These are phyloP conservation scores for Plasmodium gaboni DNA, from an alignment of 169 alveolate species.

Conservation along the genomic window DNA sequence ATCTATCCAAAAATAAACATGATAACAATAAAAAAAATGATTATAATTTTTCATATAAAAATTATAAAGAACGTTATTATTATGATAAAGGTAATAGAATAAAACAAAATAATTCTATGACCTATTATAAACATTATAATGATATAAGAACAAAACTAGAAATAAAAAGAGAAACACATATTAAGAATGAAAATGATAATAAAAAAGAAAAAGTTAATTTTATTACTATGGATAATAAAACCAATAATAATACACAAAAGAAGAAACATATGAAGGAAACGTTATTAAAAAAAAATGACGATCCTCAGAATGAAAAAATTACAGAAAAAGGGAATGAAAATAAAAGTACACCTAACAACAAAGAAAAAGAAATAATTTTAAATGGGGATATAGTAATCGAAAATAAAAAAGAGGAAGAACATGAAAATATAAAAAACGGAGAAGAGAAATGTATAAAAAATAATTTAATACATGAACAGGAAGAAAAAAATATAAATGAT, in stretches of 20 bases:
- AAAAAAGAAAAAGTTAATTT: background rate
- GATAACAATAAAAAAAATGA: conserved; percentile 14
- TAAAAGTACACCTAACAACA: too few relatives aligned
- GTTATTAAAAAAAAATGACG: too few relatives aligned
- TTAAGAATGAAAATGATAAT: background rate
- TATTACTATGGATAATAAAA: background rate
- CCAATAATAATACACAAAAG: background rate
- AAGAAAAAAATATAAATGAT: conserved; percentile 1
- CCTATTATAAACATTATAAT: conserved; percentile 22
- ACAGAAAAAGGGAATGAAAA: too few relatives aligned
- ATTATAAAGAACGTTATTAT: conserved; percentile 26
- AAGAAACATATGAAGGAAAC: too few relatives aligned
- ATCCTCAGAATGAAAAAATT: too few relatives aligned
- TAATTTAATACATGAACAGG: too few relatives aligned
- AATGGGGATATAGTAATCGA: too few relatives aligned
- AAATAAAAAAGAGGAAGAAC: too few relatives aligned
- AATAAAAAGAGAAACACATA: conserved; percentile 1
- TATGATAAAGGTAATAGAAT: conserved; percentile 13
- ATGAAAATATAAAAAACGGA: too few relatives aligned
- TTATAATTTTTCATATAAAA: conserved; percentile 17
- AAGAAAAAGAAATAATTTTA: too few relatives aligned
- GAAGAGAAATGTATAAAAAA: too few relatives aligned
- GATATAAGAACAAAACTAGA: conserved; percentile 8
- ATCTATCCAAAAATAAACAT: conserved; percentile 23
- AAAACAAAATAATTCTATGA: conserved; percentile 1